Conservation (phyloP, 257 asterid species). For the Scutellaria baicalensis region DNA sequence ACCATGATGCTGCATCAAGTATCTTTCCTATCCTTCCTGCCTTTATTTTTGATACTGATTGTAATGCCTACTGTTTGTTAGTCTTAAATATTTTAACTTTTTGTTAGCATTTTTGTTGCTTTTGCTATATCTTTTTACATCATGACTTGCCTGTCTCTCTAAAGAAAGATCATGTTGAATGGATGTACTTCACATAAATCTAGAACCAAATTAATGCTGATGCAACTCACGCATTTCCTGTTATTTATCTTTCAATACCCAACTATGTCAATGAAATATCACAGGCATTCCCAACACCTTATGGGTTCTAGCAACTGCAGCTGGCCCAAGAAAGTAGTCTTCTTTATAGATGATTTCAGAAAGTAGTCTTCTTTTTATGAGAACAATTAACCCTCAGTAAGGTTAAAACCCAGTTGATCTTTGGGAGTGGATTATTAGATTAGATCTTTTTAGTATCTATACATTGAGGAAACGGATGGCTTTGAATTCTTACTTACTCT, state of each 20-base stretch:
- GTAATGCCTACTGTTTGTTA: not conserved
- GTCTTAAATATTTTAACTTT: not conserved
- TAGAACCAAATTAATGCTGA: not conserved
- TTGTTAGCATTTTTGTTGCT: not conserved
- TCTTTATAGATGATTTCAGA: not conserved
- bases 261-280: not conserved
- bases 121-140: not conserved
- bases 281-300: not conserved
- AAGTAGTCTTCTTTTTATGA: not conserved
- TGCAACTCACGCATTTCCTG: not conserved
- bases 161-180: not conserved
- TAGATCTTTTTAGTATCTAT: too few relatives aligned
- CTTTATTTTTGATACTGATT: not conserved
- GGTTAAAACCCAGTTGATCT: not conserved
- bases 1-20: slow-evolving; percentile 69
- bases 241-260: not conserved
- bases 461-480: not conserved
- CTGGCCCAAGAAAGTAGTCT: not conserved
- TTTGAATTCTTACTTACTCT: not conserved
- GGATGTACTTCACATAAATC: not conserved
- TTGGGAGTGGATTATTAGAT: too few relatives aligned
- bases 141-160: not conserved
- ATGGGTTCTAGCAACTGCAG: not conserved
- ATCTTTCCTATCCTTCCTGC: not conserved
- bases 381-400: not conserved